phyloP scores from a whole-genome alignment of 2,329 filamentous ascomycete species.

The Setomelanomma holmii region DNA sequence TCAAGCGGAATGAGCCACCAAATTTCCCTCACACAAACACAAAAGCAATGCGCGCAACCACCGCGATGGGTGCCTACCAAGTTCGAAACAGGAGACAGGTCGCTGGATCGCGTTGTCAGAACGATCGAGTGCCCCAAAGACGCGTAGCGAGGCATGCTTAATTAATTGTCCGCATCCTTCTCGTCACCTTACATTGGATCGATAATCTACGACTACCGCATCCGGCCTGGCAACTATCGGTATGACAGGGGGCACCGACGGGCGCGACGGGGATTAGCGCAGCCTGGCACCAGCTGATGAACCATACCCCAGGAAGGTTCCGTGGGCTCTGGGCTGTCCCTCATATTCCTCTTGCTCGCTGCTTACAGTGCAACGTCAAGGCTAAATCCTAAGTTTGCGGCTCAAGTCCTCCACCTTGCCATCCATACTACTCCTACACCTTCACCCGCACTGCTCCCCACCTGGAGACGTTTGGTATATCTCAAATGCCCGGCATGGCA shows the following conservation, averaged over 20 bases:
- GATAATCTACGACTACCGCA: conserved; percentile 20
- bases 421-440: conserved; percentile 4
- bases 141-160: conserved; percentile 3
- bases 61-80: not conserved
- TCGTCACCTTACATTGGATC: conserved; percentile 19
- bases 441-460: conserved; percentile 6
- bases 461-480: not conserved
- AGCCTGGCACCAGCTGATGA: not conserved
- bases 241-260: conserved; percentile 26
- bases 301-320: conserved; percentile 6
- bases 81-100: conserved; percentile 7
- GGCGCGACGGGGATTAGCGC: conserved; percentile 21
- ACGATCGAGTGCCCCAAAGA: conserved; percentile 1
- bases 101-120: conserved; percentile 17
- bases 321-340: not conserved
- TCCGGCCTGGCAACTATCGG: conserved; percentile 25
- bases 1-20: not conserved
- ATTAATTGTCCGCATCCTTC: conserved; percentile 14
- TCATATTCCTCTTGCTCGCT: conserved; percentile 12
- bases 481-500: conserved; percentile 31
- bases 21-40: conserved; percentile 6
- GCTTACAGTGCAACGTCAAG: not conserved
- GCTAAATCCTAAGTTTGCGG: not conserved
- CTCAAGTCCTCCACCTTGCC: conserved; percentile 6
- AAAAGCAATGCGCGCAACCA: conserved; percentile 1